Percentiles rank a stretch among this genome's conserved stretches.
phyloP scores from a whole-genome alignment of 306 rosid species.

The Morella rubra region DNA sequence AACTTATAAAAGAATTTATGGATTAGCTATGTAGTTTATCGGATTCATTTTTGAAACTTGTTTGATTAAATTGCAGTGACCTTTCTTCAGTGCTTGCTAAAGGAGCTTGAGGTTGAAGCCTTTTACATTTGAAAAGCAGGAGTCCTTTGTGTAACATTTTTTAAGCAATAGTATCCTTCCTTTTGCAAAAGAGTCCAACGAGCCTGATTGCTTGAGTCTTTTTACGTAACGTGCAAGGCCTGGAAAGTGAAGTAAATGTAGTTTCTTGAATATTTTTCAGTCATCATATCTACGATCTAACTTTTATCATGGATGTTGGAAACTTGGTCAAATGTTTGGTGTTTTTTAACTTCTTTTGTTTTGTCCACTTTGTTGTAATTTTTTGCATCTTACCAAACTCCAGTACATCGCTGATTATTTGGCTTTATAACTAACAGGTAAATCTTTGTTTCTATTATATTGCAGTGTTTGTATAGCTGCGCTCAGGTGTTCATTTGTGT shows the following conservation, averaged over 20 bases:
- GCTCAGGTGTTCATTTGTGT: background rate
- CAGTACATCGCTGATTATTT: background rate
- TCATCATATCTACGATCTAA: background rate
- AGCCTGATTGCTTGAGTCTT: background rate
- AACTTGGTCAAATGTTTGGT: background rate
- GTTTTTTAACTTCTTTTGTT: background rate
- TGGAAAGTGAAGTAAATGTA: conserved; percentile 6
- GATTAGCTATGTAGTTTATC: background rate
- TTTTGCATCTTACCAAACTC: background rate
- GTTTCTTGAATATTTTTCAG: background rate
- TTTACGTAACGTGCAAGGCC: background rate
- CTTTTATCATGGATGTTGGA: background rate
- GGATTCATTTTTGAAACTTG: background rate
- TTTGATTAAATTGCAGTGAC: background rate
- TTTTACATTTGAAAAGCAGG: background rate
- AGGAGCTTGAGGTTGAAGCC: background rate
- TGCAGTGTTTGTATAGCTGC: background rate
- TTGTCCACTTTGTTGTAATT: background rate
- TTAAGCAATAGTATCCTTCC: background rate
- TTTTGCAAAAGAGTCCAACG: background rate
- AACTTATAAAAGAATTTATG: background rate
- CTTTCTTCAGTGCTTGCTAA: background rate
- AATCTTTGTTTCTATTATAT: background rate
- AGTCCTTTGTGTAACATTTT: background rate
- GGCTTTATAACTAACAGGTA: background rate